These are phyloP conservation scores for Coemansia sp. DNA, from an alignment of 192 early-diverging fungal species.

Conservation along the genomic window DNA sequence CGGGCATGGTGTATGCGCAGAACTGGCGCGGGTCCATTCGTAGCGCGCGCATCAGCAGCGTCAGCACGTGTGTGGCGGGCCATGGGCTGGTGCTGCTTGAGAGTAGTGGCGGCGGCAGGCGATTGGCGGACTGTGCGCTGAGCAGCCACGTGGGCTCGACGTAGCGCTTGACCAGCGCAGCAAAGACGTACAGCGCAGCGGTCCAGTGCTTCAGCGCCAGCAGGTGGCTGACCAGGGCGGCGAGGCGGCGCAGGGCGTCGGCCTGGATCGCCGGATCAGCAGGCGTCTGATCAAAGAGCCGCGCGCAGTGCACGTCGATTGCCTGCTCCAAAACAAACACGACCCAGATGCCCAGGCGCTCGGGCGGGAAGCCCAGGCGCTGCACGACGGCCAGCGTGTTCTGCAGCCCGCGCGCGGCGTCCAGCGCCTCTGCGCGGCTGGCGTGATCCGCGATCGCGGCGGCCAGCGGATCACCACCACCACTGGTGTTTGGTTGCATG, in stretches of 20 bases:
- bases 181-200: conserved; percentile 38
- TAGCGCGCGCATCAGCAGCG: conserved; percentile 41
- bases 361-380: conserved; percentile 2
- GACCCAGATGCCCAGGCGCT: conserved; percentile 27
- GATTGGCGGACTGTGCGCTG: neutral
- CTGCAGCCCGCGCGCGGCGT: conserved; percentile 24
- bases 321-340: conserved; percentile 30
- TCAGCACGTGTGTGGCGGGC: conserved; percentile 32
- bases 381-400: neutral
- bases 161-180: conserved; percentile 32
- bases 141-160: conserved; percentile 7
- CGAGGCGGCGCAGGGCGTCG: conserved; percentile 30
- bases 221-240: conserved; percentile 12
- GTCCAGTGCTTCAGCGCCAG: conserved; percentile 37
- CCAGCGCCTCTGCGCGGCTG: conserved; percentile 28
- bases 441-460: conserved; percentile 18
- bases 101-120: neutral
- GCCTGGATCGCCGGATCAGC: neutral
- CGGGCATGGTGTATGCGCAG: conserved; percentile 40
- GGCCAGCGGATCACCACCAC: conserved; percentile 19
- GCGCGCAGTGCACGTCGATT: conserved; percentile 13
- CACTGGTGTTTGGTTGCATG: no score
- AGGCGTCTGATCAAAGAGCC: neutral
- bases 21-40: conserved; percentile 30
- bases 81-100: conserved; percentile 18